Evolutionary conservation across 2,329 filamentous ascomycete genomes (phyloP), one percentile per base, ranked within the genome.

Genomic region (Lachnellula subtilissima): DNA sequence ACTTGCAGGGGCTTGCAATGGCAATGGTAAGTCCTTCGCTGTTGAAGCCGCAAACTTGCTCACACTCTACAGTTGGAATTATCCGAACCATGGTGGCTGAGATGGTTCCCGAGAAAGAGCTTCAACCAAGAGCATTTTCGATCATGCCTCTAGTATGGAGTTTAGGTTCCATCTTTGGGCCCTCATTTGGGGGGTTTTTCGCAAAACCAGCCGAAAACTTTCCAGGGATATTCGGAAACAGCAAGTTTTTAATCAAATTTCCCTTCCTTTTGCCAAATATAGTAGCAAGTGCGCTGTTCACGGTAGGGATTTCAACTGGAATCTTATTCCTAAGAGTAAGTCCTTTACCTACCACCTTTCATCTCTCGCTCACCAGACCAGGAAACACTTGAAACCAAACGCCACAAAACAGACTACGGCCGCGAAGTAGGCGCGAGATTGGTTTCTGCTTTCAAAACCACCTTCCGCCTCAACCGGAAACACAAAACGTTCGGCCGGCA

Each of bases 141-240:
- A 78, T 97, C 47, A 97, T 97, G 92, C 93, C 93, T 4, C 74
- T 97, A 15, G 89, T 88, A 48, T 97, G 91, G 88, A 91, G 86
- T 11, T 76, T 97, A 52, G 93, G 93, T 0, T 88, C 85, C 37
- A 90, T 96, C 39, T 88, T 96, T 63, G 93, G 93, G 0, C 93
- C 93, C 1, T 86, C 85, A 4, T 88, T 97, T 66, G 93, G 93
- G 28, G 93, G 93, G 4, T 86, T 91, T 59, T 83, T 97, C 58
- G 90, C 91, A 8, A 86, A 90, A 56, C 93, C 93, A 0, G 84
- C 86, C 1, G 79, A 86, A 57, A 86, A 91, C 56, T 85, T 88
- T 67, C 91, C 91, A 0, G 72, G 73, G 2, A 55, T 91, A 3
- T 95, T 95, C 65, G 85, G 85, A 5, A 72, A 80, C 39, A 83